Evolutionary conservation across 2,329 filamentous ascomycete species (phyloP).

Genomic region (Chrysoporthe cubensis): DNA sequence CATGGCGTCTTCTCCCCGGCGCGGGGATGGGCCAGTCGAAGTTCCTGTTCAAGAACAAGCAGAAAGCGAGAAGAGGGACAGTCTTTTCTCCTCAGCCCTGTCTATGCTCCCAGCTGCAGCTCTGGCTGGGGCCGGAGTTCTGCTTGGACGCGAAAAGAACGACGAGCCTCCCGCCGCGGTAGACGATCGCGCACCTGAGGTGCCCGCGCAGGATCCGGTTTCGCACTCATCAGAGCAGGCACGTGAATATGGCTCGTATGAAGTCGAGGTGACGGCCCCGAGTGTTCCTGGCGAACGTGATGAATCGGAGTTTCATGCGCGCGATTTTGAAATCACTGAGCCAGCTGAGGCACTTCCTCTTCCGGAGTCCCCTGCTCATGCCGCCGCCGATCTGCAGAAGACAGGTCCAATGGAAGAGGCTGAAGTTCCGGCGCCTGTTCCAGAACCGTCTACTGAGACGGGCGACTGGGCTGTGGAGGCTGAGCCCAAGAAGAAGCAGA

Average conservation of each 20-base stretch:
- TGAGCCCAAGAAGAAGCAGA: constrained; percentile 40
- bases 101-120: constrained; percentile 31
- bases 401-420: constrained; percentile 30
- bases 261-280: background rate
- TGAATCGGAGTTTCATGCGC: background rate
- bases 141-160: constrained; percentile 32
- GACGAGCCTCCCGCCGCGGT: background rate
- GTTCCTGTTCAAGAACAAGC: background rate
- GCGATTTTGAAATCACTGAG: background rate
- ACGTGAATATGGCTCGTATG: constrained; percentile 12
- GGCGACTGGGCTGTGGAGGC: constrained; percentile 35
- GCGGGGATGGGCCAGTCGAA: background rate
- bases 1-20: background rate
- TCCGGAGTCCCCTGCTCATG: background rate
- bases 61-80: constrained; percentile 10
- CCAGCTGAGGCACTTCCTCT: constrained; percentile 1
- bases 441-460: constrained; percentile 31
- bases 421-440: constrained; percentile 27
- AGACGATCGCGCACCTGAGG: background rate
- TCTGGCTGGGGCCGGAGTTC: constrained; percentile 31
- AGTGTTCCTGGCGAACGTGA: background rate
- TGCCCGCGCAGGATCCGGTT: background rate
- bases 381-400: constrained; percentile 5
- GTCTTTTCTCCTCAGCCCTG: constrained; percentile 31
- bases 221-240: background rate